These are phyloP conservation scores for Epithemia pelagica DNA, from an alignment of 108 stramenopile genomes.

Conservation along the genomic window DNA sequence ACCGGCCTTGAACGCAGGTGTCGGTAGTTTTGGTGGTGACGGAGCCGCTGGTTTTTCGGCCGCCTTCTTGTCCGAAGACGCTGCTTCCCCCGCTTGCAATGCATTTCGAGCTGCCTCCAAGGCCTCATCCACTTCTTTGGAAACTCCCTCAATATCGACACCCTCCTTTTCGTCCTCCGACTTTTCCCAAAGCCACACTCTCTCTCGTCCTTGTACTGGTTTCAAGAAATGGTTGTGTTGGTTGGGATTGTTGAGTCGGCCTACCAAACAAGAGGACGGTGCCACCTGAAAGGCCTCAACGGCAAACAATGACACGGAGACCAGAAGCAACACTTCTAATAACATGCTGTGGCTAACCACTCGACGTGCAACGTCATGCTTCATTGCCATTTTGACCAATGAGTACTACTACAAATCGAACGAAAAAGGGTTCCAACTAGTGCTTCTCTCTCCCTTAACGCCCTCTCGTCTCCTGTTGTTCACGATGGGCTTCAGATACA, in stretches of 20 bases:
- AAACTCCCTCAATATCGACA: conserved; percentile 7
- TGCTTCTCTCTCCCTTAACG: no score
- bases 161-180: conserved; percentile 2
- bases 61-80: neutral
- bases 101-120: conserved; percentile 7
- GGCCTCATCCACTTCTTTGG: conserved; percentile 13
- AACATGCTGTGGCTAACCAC: no score
- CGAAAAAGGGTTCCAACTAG: no score
- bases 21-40: neutral
- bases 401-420: no score
- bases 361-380: no score
- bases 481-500: no score
- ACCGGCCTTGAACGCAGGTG: neutral
- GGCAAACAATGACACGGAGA: no score
- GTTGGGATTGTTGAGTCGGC: neutral
- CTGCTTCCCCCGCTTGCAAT: conserved; percentile 1
- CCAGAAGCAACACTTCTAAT: no score
- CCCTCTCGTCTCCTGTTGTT: no score
- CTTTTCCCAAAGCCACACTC: neutral
- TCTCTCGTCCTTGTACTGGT: no score
- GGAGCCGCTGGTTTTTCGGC: neutral
- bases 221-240: neutral
- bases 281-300: neutral
- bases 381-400: no score
- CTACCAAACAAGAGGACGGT: neutral